A percentile compares a stretch with the other conserved stretches of the same genome.
Conservation (phyloP, 2,329 filamentous ascomycete species). For the Aspergillus caelatus region DNA sequence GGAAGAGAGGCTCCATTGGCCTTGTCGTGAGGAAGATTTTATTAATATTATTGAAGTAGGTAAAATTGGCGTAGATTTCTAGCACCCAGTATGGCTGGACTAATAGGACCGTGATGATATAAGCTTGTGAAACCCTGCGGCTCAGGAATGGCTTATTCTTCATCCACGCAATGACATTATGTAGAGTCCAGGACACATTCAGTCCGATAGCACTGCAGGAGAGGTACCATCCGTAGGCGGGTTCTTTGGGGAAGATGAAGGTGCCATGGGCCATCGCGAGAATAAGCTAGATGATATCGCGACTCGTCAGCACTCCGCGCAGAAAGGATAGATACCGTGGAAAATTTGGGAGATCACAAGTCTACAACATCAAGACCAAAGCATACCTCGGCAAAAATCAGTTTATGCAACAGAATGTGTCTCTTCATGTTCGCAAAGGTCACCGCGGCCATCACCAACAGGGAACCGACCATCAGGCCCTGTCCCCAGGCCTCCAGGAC, state of each 20-base stretch:
- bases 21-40: conserved; percentile 58
- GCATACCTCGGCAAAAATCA: conserved; percentile 53
- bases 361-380: neutral
- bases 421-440: conserved; percentile 55
- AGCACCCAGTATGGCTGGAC: conserved; percentile 67
- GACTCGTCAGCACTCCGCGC: neutral
- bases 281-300: conserved; percentile 48
- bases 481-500: conserved; percentile 53
- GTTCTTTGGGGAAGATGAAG: conserved; percentile 60
- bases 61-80: conserved; percentile 67
- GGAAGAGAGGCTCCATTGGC: conserved; percentile 63
- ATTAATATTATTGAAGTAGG: conserved; percentile 62
- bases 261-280: conserved; percentile 61
- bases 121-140: conserved; percentile 54
- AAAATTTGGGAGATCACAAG: neutral
- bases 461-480: conserved; percentile 52
- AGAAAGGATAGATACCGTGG: neutral
- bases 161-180: conserved; percentile 70
- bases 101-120: conserved; percentile 61
- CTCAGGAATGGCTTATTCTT: conserved; percentile 65
- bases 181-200: conserved; percentile 65
- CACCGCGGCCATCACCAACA: conserved; percentile 54
- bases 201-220: conserved; percentile 63
- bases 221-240: conserved; percentile 66
- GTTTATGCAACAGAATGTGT: conserved; percentile 52